Base-by-base conservation (phyloP, 2,329 filamentous ascomycete genomes). In the Trichoderma atrobrunneum region DNA sequence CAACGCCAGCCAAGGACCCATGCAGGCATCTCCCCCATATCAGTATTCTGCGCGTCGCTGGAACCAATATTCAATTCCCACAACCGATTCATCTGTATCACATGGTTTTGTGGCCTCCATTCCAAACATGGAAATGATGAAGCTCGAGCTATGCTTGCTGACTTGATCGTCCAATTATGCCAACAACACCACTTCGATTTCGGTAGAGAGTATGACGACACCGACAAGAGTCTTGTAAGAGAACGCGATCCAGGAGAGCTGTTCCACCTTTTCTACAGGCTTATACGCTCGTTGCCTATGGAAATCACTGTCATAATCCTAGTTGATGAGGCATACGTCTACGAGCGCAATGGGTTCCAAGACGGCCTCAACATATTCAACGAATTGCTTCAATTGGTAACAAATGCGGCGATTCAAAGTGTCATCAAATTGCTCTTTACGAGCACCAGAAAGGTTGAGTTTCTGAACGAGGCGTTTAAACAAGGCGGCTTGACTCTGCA, bases 381-480 rank as follows among this genome's bases (percentile, higher is more conserved):
- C n/a, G 5, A 54, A 24, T 21, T 54, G 11, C 1, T 54, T 0
- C 11, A 3, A 14, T 5, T 54, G 5, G 3, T 54, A 24, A 24
- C n/a, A 2, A 5, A 54, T 14, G 5, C 48, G 5, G 2, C 21
- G 5, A 24, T 21, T 1, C 43, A 51, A 21, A 14, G n/a, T 24
- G 21, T 24, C 21, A 54, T 54, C 10, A 54, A 54, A 24, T 24
- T 54, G 2, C 48, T 54, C 48, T 54, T 54, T 24, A 54, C 48
- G 6, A 54, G 48, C 48, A 54, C 48, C 0, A 3, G 3, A 54
- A 54, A 0, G 11, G 21, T 14, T 24, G 0, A 1, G 0, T 24
- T 14, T 14, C 11, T 54, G 5, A 54, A 24, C 48, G 48, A 54
- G 11, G 0, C 0, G n/a, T 54, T 54, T 14, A 24, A 24, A 21